These are phyloP conservation scores for Cadophora sp. DNA, from an alignment of 2,329 filamentous ascomycete species.

Conservation along the genomic window DNA sequence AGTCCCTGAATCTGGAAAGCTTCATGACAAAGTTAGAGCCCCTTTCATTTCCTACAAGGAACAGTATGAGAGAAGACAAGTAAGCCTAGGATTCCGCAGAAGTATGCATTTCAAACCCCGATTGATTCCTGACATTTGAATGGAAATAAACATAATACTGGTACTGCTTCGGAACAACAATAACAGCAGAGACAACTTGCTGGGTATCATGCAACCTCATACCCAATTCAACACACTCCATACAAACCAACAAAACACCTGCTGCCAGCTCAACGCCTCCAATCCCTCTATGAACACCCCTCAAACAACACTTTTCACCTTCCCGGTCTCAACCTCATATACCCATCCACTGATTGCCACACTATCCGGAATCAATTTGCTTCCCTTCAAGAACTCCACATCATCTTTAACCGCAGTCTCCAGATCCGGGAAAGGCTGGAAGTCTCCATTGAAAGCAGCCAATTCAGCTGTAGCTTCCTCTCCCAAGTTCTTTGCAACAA, in stretches of 20 bases:
- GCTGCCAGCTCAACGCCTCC: neutral
- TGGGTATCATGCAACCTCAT: slow-evolving; percentile 2
- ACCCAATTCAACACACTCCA: neutral
- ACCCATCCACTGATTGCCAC: slow-evolving; percentile 75
- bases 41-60: too few species aligned
- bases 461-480: slow-evolving; percentile 51
- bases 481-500: slow-evolving; percentile 65
- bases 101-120: too few species aligned
- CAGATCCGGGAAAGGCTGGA: slow-evolving; percentile 61
- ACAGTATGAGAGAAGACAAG: too few species aligned
- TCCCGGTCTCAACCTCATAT: slow-evolving; percentile 79
- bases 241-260: neutral
- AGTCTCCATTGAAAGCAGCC: slow-evolving; percentile 35
- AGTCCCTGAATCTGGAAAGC: too few species aligned
- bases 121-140: too few species aligned
- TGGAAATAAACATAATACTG: too few species aligned
- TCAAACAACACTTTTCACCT: slow-evolving; percentile 57
- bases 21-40: too few species aligned
- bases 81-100: too few species aligned
- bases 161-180: neutral
- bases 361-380: slow-evolving; percentile 63
- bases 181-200: neutral
- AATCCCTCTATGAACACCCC: neutral
- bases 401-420: slow-evolving; percentile 71
- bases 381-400: slow-evolving; percentile 65